Conservation (phyloP, 108 stramenopile genomes). For the Cyclotella choctawhatcheeana region DNA sequence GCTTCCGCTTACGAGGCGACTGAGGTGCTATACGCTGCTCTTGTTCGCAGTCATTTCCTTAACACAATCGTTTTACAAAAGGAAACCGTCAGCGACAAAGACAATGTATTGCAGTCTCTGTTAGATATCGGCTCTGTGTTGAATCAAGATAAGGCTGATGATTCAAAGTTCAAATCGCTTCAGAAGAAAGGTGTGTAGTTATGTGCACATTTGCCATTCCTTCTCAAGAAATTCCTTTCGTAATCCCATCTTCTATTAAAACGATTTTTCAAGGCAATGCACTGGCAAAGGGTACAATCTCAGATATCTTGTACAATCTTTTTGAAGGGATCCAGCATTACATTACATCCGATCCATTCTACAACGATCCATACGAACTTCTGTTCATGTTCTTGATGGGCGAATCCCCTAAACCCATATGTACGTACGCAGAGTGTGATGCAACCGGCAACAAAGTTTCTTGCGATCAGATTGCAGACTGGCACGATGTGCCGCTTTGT, state of each 20-base stretch:
- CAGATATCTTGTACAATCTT: background rate
- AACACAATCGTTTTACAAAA: background rate
- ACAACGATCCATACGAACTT: conserved; percentile 22
- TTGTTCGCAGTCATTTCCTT: conserved; percentile 25
- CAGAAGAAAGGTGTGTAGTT: conserved; percentile 20
- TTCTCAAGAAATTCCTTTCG: too few relatives aligned
- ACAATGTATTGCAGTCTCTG: background rate
- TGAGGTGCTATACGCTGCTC: conserved; percentile 26
- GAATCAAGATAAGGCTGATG: conserved; percentile 24
- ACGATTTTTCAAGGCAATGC: background rate
- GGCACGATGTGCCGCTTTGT: conserved; percentile 15
- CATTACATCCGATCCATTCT: conserved; percentile 10
- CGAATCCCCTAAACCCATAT: conserved; percentile 16
- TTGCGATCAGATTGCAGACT: conserved; percentile 23
- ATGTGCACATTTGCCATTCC: background rate
- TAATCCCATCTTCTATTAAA: too few relatives aligned
- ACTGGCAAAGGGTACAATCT: background rate
- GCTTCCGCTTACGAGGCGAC: conserved; percentile 31
- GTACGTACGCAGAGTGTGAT: background rate
- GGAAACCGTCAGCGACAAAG: background rate
- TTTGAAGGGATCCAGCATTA: conserved; percentile 29
- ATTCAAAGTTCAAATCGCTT: conserved; percentile 11
- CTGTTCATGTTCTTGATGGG: conserved; percentile 24
- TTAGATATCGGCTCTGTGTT: conserved; percentile 17
- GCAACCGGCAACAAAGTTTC: background rate